Evolutionary conservation across 202 grass and related monocot species (phyloP).

Genomic region (Elaeis oleifera): DNA sequence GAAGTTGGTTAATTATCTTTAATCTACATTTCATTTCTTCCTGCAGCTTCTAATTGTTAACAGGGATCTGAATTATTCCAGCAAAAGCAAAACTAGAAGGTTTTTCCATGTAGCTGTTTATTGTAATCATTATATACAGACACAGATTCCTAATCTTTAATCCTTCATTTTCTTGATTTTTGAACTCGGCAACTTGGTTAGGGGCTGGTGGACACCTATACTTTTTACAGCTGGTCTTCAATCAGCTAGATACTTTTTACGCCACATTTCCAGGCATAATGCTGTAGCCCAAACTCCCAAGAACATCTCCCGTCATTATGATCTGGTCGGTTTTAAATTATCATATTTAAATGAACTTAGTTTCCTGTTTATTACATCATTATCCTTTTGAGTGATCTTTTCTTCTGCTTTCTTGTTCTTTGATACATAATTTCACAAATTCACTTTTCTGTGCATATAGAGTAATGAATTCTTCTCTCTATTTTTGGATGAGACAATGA

Average conservation of each 20-base stretch:
- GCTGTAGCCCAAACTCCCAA: slow-evolving; percentile 65
- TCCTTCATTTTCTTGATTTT: neutral
- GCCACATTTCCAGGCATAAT: slow-evolving; percentile 63
- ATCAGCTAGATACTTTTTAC: slow-evolving; percentile 76
- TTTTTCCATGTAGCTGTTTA: slow-evolving; percentile 9
- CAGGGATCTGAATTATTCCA: slow-evolving; percentile 37
- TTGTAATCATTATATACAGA: too few species aligned
- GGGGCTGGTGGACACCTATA: slow-evolving; percentile 94
- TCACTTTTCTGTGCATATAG: slow-evolving; percentile 26
- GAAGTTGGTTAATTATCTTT: too few species aligned
- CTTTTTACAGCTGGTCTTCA: slow-evolving; percentile 74
- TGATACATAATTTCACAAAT: neutral
- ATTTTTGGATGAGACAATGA: slow-evolving; percentile 92
- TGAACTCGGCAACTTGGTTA: slow-evolving; percentile 7
- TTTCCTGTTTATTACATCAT: neutral
- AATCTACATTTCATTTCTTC: neutral
- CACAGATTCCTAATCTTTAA: too few species aligned
- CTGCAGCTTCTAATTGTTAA: slow-evolving; percentile 72
- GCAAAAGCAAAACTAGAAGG: slow-evolving; percentile 32
- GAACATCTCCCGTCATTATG: slow-evolving; percentile 89
- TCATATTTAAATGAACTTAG: neutral
- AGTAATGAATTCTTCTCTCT: slow-evolving; percentile 82
- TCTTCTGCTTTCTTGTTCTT: too few species aligned
- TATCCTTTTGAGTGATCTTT: neutral
- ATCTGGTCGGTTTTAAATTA: slow-evolving; percentile 46